phyloP scores from a whole-genome alignment of 768 basidiomycete genomes.

The Phanerodontia chrysosporium region DNA sequence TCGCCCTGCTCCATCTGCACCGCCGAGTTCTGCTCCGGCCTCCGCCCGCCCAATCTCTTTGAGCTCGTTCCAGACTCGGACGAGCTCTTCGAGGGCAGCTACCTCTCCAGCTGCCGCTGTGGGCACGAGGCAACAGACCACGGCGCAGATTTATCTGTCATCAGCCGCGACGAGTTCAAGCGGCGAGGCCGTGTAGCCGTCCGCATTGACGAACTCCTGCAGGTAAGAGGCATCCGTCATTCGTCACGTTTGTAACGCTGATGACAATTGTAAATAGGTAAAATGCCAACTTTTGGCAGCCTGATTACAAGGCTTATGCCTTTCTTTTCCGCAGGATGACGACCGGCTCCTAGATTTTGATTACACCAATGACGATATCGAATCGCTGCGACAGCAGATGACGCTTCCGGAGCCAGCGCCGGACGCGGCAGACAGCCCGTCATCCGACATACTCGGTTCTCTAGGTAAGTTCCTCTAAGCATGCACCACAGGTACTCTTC shows the following conservation, averaged over 20 bases:
- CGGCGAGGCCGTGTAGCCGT: slow-evolving; percentile 72
- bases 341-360: slow-evolving; percentile 76
- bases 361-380: slow-evolving; percentile 67
- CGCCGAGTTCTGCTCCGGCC: slow-evolving; percentile 52
- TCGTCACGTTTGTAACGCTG: not conserved
- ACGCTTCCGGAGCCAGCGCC: slow-evolving; percentile 37
- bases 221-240: slow-evolving; percentile 43
- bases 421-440: slow-evolving; percentile 36
- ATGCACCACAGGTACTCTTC: too few species aligned
- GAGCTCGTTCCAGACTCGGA: slow-evolving; percentile 61
- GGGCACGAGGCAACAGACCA: slow-evolving; percentile 64
- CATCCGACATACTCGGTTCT: slow-evolving; percentile 42
- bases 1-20: slow-evolving; percentile 62
- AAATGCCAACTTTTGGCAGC: too few species aligned
- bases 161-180: slow-evolving; percentile 62
- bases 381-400: slow-evolving; percentile 71
- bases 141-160: slow-evolving; percentile 53
- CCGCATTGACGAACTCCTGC: slow-evolving; percentile 75
- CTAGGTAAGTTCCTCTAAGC: too few species aligned
- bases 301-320: not conserved
- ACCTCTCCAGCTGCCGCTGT: slow-evolving; percentile 63
- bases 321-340: slow-evolving; percentile 49
- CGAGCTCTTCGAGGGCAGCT: slow-evolving; percentile 58
- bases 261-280: too few species aligned
- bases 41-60: slow-evolving; percentile 58